Percentiles rank a stretch among this genome's conserved stretches.
Conservation (phyloP, 768 basidiomycete genomes). For the Pleurotus djamor region DNA sequence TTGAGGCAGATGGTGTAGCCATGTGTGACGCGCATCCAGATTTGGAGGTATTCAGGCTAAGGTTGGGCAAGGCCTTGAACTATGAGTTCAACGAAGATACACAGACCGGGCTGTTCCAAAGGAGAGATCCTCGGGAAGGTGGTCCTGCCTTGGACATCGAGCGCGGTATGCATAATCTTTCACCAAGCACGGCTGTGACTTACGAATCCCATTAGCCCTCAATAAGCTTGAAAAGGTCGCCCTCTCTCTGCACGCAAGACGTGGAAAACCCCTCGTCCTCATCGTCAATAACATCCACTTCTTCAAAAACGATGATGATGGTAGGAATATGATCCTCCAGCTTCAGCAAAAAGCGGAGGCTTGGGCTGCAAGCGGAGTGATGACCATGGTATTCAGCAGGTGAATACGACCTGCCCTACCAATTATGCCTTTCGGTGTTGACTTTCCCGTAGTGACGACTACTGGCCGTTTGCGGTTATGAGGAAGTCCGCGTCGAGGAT, state of each 20-base stretch:
- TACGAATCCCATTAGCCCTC: constrained; percentile 42
- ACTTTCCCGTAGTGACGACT: constrained; percentile 62
- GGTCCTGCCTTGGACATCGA: constrained; percentile 83
- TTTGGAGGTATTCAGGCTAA: constrained; percentile 81
- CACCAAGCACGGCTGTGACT: neutral
- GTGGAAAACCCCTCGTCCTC: constrained; percentile 70
- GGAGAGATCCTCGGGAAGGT: constrained; percentile 82
- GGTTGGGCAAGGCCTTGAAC: constrained; percentile 83
- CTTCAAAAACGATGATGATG: constrained; percentile 76
- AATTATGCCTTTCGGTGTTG: constrained; percentile 10
- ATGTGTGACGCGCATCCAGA: constrained; percentile 86
- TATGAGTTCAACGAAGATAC: constrained; percentile 87
- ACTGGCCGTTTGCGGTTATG: constrained; percentile 75
- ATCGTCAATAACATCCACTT: constrained; percentile 80
- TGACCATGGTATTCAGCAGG: constrained; percentile 76
- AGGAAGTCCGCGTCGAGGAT: constrained; percentile 35
- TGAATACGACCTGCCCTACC: constrained; percentile 27
- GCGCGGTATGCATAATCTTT: constrained; percentile 46
- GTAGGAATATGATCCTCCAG: constrained; percentile 77
- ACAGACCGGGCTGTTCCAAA: constrained; percentile 76
- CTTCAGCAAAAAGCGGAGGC: constrained; percentile 84
- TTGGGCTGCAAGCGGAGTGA: constrained; percentile 78
- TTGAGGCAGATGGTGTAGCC: constrained; percentile 67
- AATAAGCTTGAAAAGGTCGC: constrained; percentile 89
- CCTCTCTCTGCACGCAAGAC: constrained; percentile 52